Percentiles rank a stretch among this genome's conserved stretches.
Conservation (phyloP, 23 red algal species). For the Cyanidioschyzon merolae region DNA sequence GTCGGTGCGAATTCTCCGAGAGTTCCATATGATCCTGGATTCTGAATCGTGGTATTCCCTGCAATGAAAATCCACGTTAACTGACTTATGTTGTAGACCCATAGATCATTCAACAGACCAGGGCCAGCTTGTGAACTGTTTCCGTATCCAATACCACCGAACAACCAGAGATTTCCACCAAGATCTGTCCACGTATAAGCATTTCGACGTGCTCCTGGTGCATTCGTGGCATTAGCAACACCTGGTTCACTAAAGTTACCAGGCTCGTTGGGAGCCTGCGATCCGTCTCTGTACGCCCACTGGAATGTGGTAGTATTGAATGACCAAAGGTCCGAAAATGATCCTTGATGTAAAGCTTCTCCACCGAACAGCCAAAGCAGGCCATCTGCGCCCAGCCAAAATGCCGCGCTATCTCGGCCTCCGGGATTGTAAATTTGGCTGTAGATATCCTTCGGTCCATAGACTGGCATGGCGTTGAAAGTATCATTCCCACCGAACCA, state of each 20-base stretch:
- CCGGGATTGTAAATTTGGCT: not conserved
- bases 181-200: not conserved
- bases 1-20: not conserved
- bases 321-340: not conserved
- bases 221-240: not conserved
- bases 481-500: not conserved
- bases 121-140: not conserved
- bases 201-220: not conserved
- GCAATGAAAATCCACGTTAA: not conserved
- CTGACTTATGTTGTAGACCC: not conserved
- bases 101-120: not conserved
- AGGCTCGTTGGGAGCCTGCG: not conserved
- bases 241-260: not conserved
- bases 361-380: constrained; percentile 7
- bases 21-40: not conserved
- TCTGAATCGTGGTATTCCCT: not conserved
- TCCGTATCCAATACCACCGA: not conserved
- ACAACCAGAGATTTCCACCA: constrained; percentile 3
- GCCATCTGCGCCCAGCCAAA: not conserved
- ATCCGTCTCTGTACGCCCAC: not conserved
- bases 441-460: not conserved
- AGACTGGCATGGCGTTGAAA: not conserved
- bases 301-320: not conserved
- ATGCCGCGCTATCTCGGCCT: not conserved
- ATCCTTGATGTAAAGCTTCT: not conserved